Evolutionary conservation across 2,329 filamentous ascomycete species (phyloP).

Genomic region (Arthrobotrys pseudoclavata): DNA sequence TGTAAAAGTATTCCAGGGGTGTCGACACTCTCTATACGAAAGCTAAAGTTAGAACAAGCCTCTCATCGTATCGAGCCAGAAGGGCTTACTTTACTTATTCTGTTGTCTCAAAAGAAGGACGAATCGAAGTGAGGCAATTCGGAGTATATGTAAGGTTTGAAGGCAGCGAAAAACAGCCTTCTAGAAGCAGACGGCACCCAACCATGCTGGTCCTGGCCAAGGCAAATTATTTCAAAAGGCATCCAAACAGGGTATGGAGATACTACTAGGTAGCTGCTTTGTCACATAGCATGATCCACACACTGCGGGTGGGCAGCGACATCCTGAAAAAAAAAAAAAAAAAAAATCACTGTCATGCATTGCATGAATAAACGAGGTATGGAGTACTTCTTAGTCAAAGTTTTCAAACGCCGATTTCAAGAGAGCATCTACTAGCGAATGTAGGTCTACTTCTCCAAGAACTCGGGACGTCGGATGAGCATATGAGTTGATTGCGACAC

Average conservation of each 20-base stretch:
- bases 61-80: constrained; percentile 42
- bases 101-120: constrained; percentile 39
- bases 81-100: constrained; percentile 43
- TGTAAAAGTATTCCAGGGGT: constrained; percentile 32
- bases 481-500: constrained; percentile 9
- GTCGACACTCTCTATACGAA: constrained; percentile 25
- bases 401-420: constrained; percentile 40
- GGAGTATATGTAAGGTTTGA: constrained; percentile 37
- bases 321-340: constrained; percentile 27
- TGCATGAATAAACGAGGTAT: constrained; percentile 38
- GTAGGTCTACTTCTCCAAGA: constrained; percentile 16
- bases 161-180: constrained; percentile 46
- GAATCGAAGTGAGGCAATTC: constrained; percentile 41
- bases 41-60: constrained; percentile 34
- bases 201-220: constrained; percentile 22
- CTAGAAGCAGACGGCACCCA: constrained; percentile 51
- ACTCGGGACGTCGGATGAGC: constrained; percentile 14
- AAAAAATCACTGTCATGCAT: constrained; percentile 38
- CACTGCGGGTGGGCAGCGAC: constrained; percentile 7
- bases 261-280: constrained; percentile 54
- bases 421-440: constrained; percentile 14
- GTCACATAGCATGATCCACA: constrained; percentile 41
- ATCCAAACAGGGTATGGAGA: constrained; percentile 46
- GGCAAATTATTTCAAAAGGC: constrained; percentile 50
- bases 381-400: constrained; percentile 39